A percentile compares a stretch with the other conserved stretches of the same genome.
phyloP scores from a whole-genome alignment of 2,329 filamentous ascomycete species.

The Phialocephala subalpina region DNA sequence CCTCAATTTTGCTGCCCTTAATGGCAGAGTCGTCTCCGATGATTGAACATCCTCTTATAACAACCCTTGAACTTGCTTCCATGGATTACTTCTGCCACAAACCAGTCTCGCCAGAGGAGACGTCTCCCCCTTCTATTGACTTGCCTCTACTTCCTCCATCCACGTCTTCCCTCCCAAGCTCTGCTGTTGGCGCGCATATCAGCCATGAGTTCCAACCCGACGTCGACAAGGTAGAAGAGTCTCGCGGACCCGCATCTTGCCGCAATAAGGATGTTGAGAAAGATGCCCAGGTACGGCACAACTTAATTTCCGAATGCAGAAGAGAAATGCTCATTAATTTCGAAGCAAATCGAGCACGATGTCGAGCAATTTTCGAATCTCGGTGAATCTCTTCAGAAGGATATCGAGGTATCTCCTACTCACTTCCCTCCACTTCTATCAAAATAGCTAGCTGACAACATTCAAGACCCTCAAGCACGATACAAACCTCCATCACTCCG shows the following conservation, averaged over 20 bases:
- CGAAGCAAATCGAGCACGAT: background rate
- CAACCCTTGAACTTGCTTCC: background rate
- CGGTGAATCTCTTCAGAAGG: background rate
- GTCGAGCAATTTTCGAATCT: background rate
- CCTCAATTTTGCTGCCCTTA: background rate
- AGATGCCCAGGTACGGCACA: background rate
- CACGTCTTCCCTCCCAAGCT: background rate
- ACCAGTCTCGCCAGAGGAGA: background rate
- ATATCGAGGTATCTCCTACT: background rate
- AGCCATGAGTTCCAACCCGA: background rate
- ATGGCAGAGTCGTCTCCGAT: background rate
- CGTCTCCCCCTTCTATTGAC: background rate
- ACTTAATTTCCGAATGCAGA: background rate
- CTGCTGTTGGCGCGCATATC: background rate
- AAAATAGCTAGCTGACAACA: background rate
- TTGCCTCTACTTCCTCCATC: background rate
- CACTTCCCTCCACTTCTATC: background rate
- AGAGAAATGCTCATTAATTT: background rate
- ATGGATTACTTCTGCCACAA: background rate
- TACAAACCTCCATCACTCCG: background rate
- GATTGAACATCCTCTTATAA: background rate
- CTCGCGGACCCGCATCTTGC: too few relatives aligned
- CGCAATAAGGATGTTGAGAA: background rate
- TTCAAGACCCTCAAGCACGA: background rate
- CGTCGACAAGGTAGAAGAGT: background rate